Evolutionary conservation across 1,284 basidiomycete species (phyloP).

Genomic region (Boletus holoroseus): DNA sequence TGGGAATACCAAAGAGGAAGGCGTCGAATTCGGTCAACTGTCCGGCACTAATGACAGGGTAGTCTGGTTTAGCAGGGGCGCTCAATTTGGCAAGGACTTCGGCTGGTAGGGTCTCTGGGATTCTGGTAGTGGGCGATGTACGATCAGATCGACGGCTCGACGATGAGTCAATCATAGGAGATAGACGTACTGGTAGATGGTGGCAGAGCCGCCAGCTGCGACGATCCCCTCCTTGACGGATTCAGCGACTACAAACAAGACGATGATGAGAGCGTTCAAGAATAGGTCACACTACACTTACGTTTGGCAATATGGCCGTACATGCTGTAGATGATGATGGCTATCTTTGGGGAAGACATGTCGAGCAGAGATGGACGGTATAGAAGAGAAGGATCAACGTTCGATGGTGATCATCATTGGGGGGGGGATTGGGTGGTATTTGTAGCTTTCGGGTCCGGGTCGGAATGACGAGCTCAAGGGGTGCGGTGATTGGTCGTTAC

Average conservation of each 20-base stretch:
- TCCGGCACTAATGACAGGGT: slow-evolving; percentile 44
- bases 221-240: slow-evolving; percentile 45
- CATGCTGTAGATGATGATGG: slow-evolving; percentile 46
- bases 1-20: slow-evolving; percentile 44
- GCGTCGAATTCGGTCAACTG: slow-evolving; percentile 40
- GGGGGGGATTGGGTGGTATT: slow-evolving; percentile 14
- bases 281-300: slow-evolving; percentile 14
- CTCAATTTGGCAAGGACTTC: slow-evolving; percentile 55
- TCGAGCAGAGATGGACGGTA: neutral
- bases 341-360: slow-evolving; percentile 36
- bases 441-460: slow-evolving; percentile 9
- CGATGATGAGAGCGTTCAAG: neutral
- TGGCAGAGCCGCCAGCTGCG: slow-evolving; percentile 43
- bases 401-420: too few species aligned
- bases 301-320: slow-evolving; percentile 43
- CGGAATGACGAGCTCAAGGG: neutral
- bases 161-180: neutral
- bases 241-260: slow-evolving; percentile 19
- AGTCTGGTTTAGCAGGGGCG: slow-evolving; percentile 39
- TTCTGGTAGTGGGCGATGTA: slow-evolving; percentile 23
- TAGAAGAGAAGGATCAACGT: neutral
- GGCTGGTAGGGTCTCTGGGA: slow-evolving; percentile 51
- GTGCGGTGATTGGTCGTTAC: slow-evolving; percentile 1
- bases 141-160: neutral
- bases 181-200: slow-evolving; percentile 40